These are phyloP conservation scores for Magnolia sinica DNA, from an alignment of 164 flowering plant species.

Conservation along the genomic window DNA sequence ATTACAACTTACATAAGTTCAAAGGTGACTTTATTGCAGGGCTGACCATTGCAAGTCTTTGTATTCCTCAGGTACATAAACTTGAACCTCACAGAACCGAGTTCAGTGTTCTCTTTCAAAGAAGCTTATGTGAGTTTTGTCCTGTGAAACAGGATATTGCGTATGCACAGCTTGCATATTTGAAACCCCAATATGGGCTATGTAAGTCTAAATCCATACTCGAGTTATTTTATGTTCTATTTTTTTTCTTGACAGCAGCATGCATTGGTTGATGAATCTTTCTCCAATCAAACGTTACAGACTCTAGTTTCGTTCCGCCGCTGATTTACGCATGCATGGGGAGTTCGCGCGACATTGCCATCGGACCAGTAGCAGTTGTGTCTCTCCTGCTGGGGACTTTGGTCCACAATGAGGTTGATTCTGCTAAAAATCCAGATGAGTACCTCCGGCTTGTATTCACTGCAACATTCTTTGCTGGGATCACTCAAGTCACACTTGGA, in stretches of 20 bases:
- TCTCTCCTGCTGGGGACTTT: slow-evolving; percentile 81
- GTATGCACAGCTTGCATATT: slow-evolving; percentile 65
- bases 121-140: not conserved
- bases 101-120: not conserved
- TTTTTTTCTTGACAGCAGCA: not conserved
- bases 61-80: slow-evolving; percentile 74
- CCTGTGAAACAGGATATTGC: slow-evolving; percentile 56
- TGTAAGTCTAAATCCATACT: slow-evolving; percentile 43
- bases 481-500: slow-evolving; percentile 83
- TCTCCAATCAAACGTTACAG: slow-evolving; percentile 31
- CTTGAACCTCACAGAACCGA: not conserved
- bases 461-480: slow-evolving; percentile 92
- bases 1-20: slow-evolving; percentile 47
- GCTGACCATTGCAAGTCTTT: slow-evolving; percentile 84
- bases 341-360: slow-evolving; percentile 91
- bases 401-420: slow-evolving; percentile 70
- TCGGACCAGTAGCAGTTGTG: slow-evolving; percentile 95
- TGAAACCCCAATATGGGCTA: slow-evolving; percentile 61
- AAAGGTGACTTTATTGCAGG: slow-evolving; percentile 77
- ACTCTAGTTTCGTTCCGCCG: slow-evolving; percentile 95
- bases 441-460: slow-evolving; percentile 84
- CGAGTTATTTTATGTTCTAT: not conserved
- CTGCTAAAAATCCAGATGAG: slow-evolving; percentile 31
- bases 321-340: slow-evolving; percentile 89
- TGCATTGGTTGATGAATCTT: not conserved